These are phyloP conservation scores for Cylindrodendrum hubeiense DNA, from an alignment of 2,329 filamentous ascomycete species.

Conservation along the genomic window DNA sequence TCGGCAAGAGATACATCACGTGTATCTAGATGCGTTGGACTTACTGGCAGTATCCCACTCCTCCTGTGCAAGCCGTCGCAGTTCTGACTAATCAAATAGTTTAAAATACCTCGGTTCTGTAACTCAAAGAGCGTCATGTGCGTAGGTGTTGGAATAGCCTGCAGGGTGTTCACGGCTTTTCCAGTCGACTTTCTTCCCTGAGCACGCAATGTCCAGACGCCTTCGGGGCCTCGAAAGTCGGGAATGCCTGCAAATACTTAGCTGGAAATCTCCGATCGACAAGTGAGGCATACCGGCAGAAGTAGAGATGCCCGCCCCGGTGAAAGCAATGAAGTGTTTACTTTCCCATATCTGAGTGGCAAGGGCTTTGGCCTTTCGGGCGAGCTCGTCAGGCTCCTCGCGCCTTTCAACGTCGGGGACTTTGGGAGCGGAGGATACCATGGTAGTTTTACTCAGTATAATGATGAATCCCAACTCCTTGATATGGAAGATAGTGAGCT, in stretches of 20 bases:
- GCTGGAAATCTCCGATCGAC: fast-evolving
- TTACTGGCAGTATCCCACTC: constrained; percentile 59
- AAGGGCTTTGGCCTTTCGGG: constrained; percentile 53
- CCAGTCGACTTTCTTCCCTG: constrained; percentile 52
- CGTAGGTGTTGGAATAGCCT: constrained; percentile 58
- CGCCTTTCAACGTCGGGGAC: constrained; percentile 29
- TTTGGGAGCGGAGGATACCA: constrained; percentile 32
- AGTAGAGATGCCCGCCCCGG: constrained; percentile 60
- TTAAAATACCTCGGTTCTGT: constrained; percentile 55
- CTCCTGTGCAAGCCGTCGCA: constrained; percentile 57
- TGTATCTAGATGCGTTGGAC: neutral
- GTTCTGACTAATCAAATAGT: constrained; percentile 57
- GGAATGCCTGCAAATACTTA: constrained; percentile 52
- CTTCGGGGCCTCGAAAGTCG: constrained; percentile 61
- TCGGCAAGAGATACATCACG: too few species aligned
- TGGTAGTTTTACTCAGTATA: neutral
- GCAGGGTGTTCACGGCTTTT: constrained; percentile 52
- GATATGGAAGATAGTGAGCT: neutral
- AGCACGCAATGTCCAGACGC: constrained; percentile 58
- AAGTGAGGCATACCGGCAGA: constrained; percentile 51
- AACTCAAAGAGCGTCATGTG: constrained; percentile 62
- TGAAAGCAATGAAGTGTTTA: constrained; percentile 61
- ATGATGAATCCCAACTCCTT: neutral
- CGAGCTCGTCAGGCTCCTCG: constrained; percentile 21
- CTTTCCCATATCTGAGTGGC: constrained; percentile 54